phyloP scores from a whole-genome alignment of 176 grass and related monocot genomes.

The Leersia perrieri region DNA sequence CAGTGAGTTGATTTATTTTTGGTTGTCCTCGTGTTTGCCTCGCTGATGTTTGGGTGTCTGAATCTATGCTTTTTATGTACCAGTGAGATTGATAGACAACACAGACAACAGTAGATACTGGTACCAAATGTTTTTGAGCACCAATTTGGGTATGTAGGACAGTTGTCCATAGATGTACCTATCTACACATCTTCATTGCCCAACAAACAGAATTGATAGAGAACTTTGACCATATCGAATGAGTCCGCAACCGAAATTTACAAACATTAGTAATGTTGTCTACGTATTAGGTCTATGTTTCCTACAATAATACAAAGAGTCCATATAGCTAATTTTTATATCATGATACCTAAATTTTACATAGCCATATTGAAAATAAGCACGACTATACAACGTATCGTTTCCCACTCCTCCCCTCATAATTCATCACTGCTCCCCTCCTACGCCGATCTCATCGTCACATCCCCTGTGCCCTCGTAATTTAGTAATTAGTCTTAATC shows the following conservation, averaged over 20 bases:
- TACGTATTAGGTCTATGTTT: not conserved
- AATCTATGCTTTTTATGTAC: not conserved
- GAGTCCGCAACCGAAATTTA: not conserved
- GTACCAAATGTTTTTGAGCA: not conserved
- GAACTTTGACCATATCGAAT: not conserved
- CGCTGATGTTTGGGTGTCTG: not conserved
- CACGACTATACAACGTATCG: no score
- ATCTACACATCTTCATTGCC: not conserved
- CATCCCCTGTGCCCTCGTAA: no score
- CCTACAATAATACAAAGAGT: not conserved
- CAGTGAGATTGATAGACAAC: not conserved
- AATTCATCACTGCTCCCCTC: no score
- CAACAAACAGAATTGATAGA: not conserved
- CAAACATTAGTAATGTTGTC: not conserved
- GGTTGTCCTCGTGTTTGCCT: not conserved
- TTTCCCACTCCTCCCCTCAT: no score
- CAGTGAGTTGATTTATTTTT: not conserved
- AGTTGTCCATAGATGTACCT: not conserved
- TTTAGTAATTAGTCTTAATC: no score
- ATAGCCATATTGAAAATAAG: not conserved
- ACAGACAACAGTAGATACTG: no score
- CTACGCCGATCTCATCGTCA: no score
- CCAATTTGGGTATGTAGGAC: not conserved
- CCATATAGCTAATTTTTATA: not conserved
- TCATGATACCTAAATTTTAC: not conserved